Base-by-base conservation (phyloP, 257 asterid genomes). In the Solanum dulcamara region DNA sequence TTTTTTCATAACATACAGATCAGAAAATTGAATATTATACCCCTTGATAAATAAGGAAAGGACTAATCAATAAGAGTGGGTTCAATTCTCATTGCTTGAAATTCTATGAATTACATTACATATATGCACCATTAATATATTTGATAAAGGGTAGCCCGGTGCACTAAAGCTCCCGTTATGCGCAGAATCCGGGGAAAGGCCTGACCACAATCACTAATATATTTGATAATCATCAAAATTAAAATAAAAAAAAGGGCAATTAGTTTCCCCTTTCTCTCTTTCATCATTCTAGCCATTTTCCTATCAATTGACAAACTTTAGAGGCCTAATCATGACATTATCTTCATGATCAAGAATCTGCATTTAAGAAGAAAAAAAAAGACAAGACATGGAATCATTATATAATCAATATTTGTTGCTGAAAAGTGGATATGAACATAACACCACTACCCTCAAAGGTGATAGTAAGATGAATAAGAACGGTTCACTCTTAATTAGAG, bases 341-440 rank as follows among this genome's bases (percentile, higher is more conserved):
- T 95, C 98, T 87, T 95, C 98, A 51, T 95, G 98, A 86, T 95
- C 98, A 26, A 95, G 84, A 33, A 95, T 93, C 98, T 95, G 95
- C 86, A 77, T 84, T 57, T 17, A 77, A 5, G 1, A 84, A 84
- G 84, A 50, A 77, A n/a, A 72, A 33, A 67, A 77, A 28, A 13
- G 28, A 38, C 5, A 57, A 81, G 42, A 15, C 44, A 53, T 81
- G 51, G n/a, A 42, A 83, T 26, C 53, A 38, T 40, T 64, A 83
- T 17, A 83, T 46, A 30, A 57, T 22, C 24, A 81, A 12, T 64
- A 2, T 62, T 64, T 28, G 22, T 64, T 26, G 37, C 37, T 28
- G 4, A 64, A 62, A 28, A 11, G 10, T 64, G 22, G 38, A 66
- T 30, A 66, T 66, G 40, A 60, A 12, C 71, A 12, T 12, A 26